Percentiles rank a stretch among this genome's conserved stretches.
Conservation (phyloP, 1,284 basidiomycete species). For the Melampsora larici-populina region DNA sequence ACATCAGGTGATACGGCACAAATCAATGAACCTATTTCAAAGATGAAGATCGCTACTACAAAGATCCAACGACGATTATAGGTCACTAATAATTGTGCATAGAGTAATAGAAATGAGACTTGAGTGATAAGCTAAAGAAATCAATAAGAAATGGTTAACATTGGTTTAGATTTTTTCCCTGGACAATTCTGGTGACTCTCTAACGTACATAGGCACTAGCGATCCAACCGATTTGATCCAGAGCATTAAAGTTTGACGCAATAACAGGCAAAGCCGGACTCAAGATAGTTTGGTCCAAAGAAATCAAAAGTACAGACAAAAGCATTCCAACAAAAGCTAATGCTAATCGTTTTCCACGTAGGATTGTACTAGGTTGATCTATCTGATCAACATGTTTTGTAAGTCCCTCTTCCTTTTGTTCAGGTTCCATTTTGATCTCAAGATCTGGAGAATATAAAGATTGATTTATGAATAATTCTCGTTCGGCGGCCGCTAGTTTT, state of each 20-base stretch:
- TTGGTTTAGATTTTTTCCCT: too few species aligned
- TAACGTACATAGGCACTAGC: conserved; percentile 56
- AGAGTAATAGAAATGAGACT: conserved; percentile 55
- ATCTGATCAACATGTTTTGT: too few species aligned
- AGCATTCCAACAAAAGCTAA: conserved; percentile 4
- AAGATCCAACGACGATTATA: conserved; percentile 58
- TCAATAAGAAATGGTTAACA: too few species aligned
- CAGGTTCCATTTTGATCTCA: too few species aligned
- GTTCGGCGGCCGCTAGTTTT: too few species aligned
- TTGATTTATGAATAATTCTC: too few species aligned
- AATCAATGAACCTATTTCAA: conserved; percentile 59
- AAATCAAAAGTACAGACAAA: neutral
- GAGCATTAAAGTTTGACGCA: conserved; percentile 57
- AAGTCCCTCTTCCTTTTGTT: too few species aligned
- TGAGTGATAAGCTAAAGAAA: conserved; percentile 54
- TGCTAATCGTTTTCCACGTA: neutral
- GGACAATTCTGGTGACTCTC: too few species aligned
- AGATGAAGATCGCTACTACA: conserved; percentile 57
- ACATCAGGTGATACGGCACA: conserved; percentile 59
- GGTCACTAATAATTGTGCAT: conserved; percentile 56
- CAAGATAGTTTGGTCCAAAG: conserved; percentile 1
- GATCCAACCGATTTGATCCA: conserved; percentile 58
- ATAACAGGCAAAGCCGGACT: conserved; percentile 48
- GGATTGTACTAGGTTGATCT: neutral
- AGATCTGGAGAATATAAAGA: too few species aligned